phyloP scores from a whole-genome alignment of 139 green algal genomes.

The Pleodorina starrii region DNA sequence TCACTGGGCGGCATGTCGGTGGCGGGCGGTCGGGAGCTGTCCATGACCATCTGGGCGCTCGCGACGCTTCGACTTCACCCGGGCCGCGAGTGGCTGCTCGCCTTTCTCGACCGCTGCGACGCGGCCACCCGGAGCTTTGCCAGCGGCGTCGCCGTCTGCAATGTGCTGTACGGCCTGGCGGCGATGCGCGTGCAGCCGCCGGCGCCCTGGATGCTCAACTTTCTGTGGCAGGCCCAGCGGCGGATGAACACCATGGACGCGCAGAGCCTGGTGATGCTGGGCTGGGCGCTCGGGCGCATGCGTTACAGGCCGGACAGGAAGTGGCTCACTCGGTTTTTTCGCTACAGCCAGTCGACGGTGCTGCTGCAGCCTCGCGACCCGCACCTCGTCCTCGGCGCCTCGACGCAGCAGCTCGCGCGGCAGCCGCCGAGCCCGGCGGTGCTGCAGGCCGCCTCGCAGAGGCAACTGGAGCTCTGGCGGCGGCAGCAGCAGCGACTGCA shows the following conservation, averaged over 20 bases:
- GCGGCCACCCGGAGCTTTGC: conserved; percentile 22
- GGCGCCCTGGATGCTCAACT: conserved; percentile 50
- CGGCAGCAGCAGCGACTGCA: conserved; percentile 16
- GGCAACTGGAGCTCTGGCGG: neutral
- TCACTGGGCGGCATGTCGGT: conserved; percentile 10
- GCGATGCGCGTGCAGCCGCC: conserved; percentile 11
- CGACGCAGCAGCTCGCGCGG: neutral
- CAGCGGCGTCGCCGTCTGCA: neutral
- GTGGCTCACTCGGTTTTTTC: conserved; percentile 36
- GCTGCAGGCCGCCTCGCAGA: neutral
- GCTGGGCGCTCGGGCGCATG: conserved; percentile 50
- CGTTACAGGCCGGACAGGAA: conserved; percentile 28
- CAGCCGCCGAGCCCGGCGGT: too few relatives aligned
- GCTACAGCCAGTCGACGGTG: neutral
- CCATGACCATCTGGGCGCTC: conserved; percentile 46
- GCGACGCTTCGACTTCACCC: conserved; percentile 40
- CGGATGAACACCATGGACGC: conserved; percentile 45
- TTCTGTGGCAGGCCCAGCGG: conserved; percentile 51
- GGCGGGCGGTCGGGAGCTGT: conserved; percentile 42
- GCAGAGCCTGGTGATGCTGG: conserved; percentile 36
- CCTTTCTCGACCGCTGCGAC: conserved; percentile 23
- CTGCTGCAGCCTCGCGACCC: neutral
- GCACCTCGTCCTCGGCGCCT: neutral
- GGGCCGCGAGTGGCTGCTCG: conserved; percentile 17
- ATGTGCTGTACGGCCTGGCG: conserved; percentile 25